A percentile compares a stretch with the other conserved stretches of the same genome.
Evolutionary conservation across 1,139 yeast species (phyloP).

Genomic region (Spathaspora sp.): DNA sequence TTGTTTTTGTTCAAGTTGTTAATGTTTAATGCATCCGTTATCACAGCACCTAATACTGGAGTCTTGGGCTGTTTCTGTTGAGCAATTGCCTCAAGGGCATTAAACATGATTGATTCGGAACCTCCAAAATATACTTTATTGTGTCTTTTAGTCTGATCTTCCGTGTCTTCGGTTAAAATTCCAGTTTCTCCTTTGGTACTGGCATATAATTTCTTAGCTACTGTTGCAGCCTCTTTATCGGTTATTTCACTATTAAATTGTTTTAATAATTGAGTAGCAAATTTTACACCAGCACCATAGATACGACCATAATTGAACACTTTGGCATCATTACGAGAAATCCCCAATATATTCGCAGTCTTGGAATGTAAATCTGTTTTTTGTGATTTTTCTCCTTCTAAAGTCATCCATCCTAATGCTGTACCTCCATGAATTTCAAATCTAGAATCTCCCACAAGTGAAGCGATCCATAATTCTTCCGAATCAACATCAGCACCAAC

Average conservation of each 20-base stretch:
- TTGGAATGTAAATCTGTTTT: constrained; percentile 95
- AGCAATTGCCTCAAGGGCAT: constrained; percentile 84
- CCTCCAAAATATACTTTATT: constrained; percentile 80
- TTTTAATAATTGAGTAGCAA: constrained; percentile 78
- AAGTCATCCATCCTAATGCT: constrained; percentile 98
- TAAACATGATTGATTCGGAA: constrained; percentile 88
- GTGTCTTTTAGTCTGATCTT: no score
- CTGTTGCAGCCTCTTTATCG: constrained; percentile 66
- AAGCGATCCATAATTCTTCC: constrained; percentile 97
- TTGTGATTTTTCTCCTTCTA: constrained; percentile 89
- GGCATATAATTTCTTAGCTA: constrained; percentile 68
- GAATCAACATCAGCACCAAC: constrained; percentile 99
- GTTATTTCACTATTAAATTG: constrained; percentile 74
- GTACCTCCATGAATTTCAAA: constrained; percentile 93
- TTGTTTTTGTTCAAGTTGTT: constrained; percentile 62
- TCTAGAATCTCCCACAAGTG: constrained; percentile 88
- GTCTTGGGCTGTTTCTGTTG: constrained; percentile 81
- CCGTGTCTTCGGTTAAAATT: no score
- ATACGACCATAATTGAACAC: constrained; percentile 95
- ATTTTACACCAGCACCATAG: constrained; percentile 94
- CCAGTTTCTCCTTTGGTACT: constrained; percentile 73
- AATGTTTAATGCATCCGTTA: constrained; percentile 78
- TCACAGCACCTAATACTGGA: constrained; percentile 91
- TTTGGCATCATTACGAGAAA: constrained; percentile 89
- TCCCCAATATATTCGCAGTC: constrained; percentile 87